Percentiles rank a stretch among this genome's conserved stretches.
Conservation (phyloP, 176 grass and related monocot species). For the Eragrostis curvula region DNA sequence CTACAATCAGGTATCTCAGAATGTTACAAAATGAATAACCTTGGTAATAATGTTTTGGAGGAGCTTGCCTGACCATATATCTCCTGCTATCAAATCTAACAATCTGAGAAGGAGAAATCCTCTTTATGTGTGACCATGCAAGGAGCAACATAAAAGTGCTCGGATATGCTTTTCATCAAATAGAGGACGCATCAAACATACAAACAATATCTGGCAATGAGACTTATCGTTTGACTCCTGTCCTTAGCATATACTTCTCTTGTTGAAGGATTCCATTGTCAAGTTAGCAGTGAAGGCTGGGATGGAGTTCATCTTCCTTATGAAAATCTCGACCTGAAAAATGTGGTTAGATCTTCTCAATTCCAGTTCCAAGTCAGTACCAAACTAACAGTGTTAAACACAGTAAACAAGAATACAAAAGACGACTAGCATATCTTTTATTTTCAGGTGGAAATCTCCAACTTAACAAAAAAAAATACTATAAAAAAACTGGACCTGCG, state of each 20-base stretch:
- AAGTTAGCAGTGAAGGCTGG: constrained; percentile 94
- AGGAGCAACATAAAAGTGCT: neutral
- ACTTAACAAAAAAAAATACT: no score
- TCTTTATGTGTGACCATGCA: neutral
- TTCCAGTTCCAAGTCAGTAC: neutral
- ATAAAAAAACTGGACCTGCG: no score
- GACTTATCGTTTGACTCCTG: neutral
- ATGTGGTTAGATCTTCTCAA: constrained; percentile 26
- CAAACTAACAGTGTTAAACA: no score
- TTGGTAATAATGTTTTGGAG: neutral
- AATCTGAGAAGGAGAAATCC: neutral
- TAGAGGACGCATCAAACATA: neutral
- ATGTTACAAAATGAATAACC: neutral
- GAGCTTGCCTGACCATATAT: neutral
- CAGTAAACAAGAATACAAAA: no score
- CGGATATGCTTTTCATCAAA: constrained; percentile 5
- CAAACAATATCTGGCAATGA: constrained; percentile 21
- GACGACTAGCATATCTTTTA: no score
- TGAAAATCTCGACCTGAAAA: constrained; percentile 89
- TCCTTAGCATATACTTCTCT: constrained; percentile 73
- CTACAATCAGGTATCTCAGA: neutral
- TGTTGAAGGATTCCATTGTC: constrained; percentile 96
- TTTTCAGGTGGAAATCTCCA: no score
- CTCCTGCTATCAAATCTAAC: neutral
- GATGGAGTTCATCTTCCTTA: constrained; percentile 91